Evolutionary conservation across 441 rosid genomes (phyloP).

Genomic region (Breynia disticha): DNA sequence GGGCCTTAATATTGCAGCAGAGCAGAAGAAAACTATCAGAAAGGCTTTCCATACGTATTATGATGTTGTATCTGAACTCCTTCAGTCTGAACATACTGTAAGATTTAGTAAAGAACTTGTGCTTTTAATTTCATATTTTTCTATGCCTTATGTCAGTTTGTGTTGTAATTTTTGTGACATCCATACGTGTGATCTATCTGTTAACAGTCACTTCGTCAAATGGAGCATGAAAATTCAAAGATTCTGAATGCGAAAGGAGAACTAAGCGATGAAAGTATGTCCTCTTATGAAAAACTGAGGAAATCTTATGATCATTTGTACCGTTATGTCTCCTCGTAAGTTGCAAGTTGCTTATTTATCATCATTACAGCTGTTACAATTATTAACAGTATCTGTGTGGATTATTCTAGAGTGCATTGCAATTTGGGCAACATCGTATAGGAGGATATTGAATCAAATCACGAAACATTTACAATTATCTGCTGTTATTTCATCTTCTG

Average conservation of each 20-base stretch:
- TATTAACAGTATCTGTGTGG: slow-evolving; percentile 13
- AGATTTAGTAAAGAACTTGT: slow-evolving; percentile 14
- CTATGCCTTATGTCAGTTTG: background rate
- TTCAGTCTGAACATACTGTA: slow-evolving; percentile 47
- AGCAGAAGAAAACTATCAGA: slow-evolving; percentile 76
- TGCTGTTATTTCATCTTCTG: too few species aligned
- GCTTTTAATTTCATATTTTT: slow-evolving; percentile 2
- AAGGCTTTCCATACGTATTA: slow-evolving; percentile 73
- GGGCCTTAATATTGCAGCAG: slow-evolving; percentile 68
- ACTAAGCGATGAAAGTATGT: slow-evolving; percentile 83
- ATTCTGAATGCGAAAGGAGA: slow-evolving; percentile 95
- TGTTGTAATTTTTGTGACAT: slow-evolving; percentile 4
- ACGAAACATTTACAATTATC: too few species aligned
- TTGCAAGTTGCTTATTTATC: slow-evolving; percentile 16
- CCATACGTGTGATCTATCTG: slow-evolving; percentile 11
- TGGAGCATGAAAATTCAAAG: slow-evolving; percentile 98
- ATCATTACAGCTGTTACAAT: slow-evolving; percentile 10
- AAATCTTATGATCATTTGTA: slow-evolving; percentile 91
- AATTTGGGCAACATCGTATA: too few species aligned
- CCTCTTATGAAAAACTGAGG: slow-evolving; percentile 89
- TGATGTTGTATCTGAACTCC: slow-evolving; percentile 62
- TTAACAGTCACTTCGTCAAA: slow-evolving; percentile 73
- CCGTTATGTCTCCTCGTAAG: slow-evolving; percentile 94
- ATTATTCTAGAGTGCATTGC: too few species aligned
- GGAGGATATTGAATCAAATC: too few species aligned